A percentile compares a stretch with the other conserved stretches of the same genome.
phyloP scores from a whole-genome alignment of 805 yeast species.

The Wickerhamomyces mucosus region DNA sequence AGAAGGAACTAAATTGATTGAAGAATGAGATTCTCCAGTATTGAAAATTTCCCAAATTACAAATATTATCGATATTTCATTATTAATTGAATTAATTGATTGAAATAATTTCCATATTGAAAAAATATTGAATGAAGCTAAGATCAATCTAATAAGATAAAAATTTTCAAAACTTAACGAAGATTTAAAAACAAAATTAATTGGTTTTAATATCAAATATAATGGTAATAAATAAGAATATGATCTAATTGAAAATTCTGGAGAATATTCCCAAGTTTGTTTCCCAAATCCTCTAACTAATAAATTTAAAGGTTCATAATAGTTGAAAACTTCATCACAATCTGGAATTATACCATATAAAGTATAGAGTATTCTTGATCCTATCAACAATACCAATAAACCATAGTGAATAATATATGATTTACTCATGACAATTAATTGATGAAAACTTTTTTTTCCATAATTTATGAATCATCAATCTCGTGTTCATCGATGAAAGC shows the following conservation, averaged over 20 bases:
- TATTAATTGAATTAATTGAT: slow-evolving; percentile 25
- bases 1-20: slow-evolving; percentile 80
- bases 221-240: slow-evolving; percentile 62
- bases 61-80: slow-evolving; percentile 42
- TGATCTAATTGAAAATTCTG: slow-evolving; percentile 78
- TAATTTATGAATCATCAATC: too few species aligned
- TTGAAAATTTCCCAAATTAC: slow-evolving; percentile 49
- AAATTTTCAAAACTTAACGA: slow-evolving; percentile 25
- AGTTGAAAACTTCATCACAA: slow-evolving; percentile 88
- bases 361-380: slow-evolving; percentile 30
- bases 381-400: slow-evolving; percentile 13
- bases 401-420: not conserved
- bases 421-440: too few species aligned
- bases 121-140: slow-evolving; percentile 30
- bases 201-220: slow-evolving; percentile 16
- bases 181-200: slow-evolving; percentile 8
- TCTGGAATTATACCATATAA: slow-evolving; percentile 68
- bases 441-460: too few species aligned
- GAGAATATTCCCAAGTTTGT: slow-evolving; percentile 96
- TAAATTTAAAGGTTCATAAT: slow-evolving; percentile 88
- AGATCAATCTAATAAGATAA: slow-evolving; percentile 39
- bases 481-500: too few species aligned
- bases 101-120: slow-evolving; percentile 46
- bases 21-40: slow-evolving; percentile 85
- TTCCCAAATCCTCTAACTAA: slow-evolving; percentile 77